A percentile compares a stretch with the other conserved stretches of the same genome.
Evolutionary conservation across 2,329 filamentous ascomycete genomes (phyloP).

Genomic region (Arthrobotrys iridis): DNA sequence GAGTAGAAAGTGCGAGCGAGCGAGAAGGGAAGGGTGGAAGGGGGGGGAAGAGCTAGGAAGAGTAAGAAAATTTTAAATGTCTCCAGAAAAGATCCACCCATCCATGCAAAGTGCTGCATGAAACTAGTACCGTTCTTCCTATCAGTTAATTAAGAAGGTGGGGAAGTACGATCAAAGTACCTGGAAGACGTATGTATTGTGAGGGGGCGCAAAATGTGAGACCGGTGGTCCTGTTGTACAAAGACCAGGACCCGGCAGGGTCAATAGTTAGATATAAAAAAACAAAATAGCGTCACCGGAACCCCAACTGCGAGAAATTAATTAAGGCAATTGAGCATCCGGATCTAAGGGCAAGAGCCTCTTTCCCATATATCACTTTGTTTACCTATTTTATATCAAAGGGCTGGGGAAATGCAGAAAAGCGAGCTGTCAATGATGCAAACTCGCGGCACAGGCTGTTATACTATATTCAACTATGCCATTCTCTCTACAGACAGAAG

Average conservation of each 20-base stretch:
- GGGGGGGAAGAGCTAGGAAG: slow-evolving; percentile 27
- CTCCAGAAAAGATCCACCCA: slow-evolving; percentile 53
- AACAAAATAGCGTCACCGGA: slow-evolving; percentile 21
- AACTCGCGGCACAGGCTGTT: slow-evolving; percentile 44
- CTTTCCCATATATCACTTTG: slow-evolving; percentile 16
- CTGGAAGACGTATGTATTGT: slow-evolving; percentile 33
- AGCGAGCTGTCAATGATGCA: slow-evolving; percentile 43
- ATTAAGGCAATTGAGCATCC: slow-evolving; percentile 20
- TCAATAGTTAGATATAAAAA: slow-evolving; percentile 18
- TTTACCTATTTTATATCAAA: slow-evolving; percentile 43
- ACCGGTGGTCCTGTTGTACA: slow-evolving; percentile 46
- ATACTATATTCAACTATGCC: slow-evolving; percentile 16
- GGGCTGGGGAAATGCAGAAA: slow-evolving; percentile 36
- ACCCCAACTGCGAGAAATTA: slow-evolving; percentile 8
- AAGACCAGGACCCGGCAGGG: slow-evolving; percentile 20
- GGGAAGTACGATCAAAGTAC: slow-evolving; percentile 48
- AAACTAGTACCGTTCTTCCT: slow-evolving; percentile 54
- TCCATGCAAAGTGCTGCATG: slow-evolving; percentile 54
- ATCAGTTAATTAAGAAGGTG: slow-evolving; percentile 55
- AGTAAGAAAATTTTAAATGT: slow-evolving; percentile 51
- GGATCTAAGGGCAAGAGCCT: slow-evolving; percentile 13
- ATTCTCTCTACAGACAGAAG: slow-evolving; percentile 28
- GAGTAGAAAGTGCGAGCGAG: slow-evolving; percentile 35
- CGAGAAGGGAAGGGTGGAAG: slow-evolving; percentile 19
- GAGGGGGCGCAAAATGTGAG: slow-evolving; percentile 32